Evolutionary conservation across 2,329 filamentous ascomycete species (phyloP), one percentile per base, ranked within the genome.

Genomic region (Fusarium hainanense): DNA sequence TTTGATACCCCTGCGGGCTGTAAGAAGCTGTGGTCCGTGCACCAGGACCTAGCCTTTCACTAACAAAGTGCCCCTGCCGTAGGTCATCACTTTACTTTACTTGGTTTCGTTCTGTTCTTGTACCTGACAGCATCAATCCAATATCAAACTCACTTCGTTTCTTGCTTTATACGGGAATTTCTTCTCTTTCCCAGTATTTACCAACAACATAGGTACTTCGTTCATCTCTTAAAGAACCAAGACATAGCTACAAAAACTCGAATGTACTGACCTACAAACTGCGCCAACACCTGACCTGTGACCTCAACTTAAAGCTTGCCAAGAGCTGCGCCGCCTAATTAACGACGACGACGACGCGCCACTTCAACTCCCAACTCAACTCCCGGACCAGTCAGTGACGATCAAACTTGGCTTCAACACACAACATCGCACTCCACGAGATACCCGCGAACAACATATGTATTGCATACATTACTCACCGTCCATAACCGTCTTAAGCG

Each of bases 301-400:
- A 51, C 40, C 27, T 59, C 46, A 12, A 47, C 61, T 48, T 49
- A 43, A 57, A 70, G 46, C 41, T 68, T 55, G 68, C 68, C 68
- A 71, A 70, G 68, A 69, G 43, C 68, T 70, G 68, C 68, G 63
- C 68, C 68, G 63, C 68, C 51, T 32, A 50, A 60, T 52, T 52
- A 52, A 63, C 66, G 54, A 62, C 68, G 58, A 71, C 34, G 34
- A 37, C 68, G 41, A 66, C 59, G 49, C 65, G 65, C 66, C 66
- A 68, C 65, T 47, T 51, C 40, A 34, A 21, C 43, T 60, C 42
- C 32, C 32, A 28, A n/a, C 37, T 46, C 37, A 54, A 27, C 49
- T 44, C 44, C 54, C 37, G 34, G 43, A 40, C 23, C 55, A 27
- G 25, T 27, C 55, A 27, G 21, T 27, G 28, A 41, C 34, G 11